Evolutionary conservation across 768 basidiomycete genomes (phyloP), one percentile per base, ranked within the genome.

Genomic region (Macrolepiota albuminosa): DNA sequence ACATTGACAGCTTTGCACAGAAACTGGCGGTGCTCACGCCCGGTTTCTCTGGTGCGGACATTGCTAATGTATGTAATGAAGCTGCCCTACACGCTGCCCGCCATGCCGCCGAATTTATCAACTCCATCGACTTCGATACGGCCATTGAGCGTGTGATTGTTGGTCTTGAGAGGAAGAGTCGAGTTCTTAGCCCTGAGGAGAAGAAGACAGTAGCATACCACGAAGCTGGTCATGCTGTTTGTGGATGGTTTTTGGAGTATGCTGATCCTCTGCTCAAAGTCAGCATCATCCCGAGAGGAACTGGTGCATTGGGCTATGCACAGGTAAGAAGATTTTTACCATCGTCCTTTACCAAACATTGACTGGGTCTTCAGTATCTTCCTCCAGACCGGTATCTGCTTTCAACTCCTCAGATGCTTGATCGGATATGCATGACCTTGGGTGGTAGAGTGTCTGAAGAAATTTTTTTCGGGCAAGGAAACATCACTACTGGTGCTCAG

Each of bases 131-230:
- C 75, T 99, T 99, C 70, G 96, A 98, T 69, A 93, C 90, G 49
- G 95, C 97, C 9, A 98, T 99, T 63, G 97, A 99, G 78, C 85
- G 97, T 43, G 97, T 99, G 39, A 95, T 98, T 63, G 96, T 95
- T 58, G 97, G 97, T 34, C 75, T 98, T 66, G 97, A 98, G 81
- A 83, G 93, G 70, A 99, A 98, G 83, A 93, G 89, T 64, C 80
- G 95, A 59, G 91, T 98, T 33, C 78, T 99, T 48, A 95, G 91
- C 67, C 82, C 86, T 26, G 94, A 97, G 66, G 97, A 99, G 82
- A 99, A 99, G 87, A 95, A 88, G 77, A 98, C 91, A 0, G 95
- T 98, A 46, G 97, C 97, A 8, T 98, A 98, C 72, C 97, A 99
- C 69, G 97, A 99, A 79, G 97, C 97, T 26, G 97, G 97, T 5